A percentile compares a stretch with the other conserved stretches of the same genome.
These are phyloP conservation scores for Fragaria iinumae DNA, from an alignment of 306 rosid species.

Conservation along the genomic window DNA sequence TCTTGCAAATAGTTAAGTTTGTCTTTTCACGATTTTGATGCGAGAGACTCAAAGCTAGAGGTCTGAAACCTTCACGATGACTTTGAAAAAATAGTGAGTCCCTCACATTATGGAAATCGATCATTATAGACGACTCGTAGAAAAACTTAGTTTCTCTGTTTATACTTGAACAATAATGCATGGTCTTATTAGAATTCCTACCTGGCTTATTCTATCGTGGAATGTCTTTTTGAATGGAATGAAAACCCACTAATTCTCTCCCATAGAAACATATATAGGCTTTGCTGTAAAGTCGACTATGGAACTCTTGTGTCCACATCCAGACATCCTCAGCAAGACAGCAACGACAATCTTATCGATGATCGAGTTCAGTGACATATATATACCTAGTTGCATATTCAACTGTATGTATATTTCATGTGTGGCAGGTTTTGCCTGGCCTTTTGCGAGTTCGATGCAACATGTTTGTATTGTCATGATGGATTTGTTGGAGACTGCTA, in stretches of 20 bases:
- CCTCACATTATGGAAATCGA: not conserved
- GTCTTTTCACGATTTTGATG: too few species aligned
- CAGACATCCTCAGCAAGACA: not conserved
- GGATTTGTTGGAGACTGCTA: not conserved
- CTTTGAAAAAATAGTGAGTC: not conserved
- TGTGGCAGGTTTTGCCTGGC: conserved; percentile 8
- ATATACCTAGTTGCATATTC: not conserved
- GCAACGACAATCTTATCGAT: not conserved
- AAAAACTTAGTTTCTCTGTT: not conserved
- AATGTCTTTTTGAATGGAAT: not conserved
- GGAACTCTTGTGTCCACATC: not conserved
- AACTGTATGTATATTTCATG: not conserved
- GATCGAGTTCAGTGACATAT: not conserved
- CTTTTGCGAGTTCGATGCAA: not conserved
- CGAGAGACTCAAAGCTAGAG: not conserved
- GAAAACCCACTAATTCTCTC: conserved; percentile 7
- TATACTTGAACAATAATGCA: not conserved
- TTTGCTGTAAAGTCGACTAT: conserved; percentile 3
- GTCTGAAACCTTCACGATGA: not conserved
- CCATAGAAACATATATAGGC: not conserved
- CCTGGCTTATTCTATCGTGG: not conserved
- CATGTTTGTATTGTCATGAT: not conserved
- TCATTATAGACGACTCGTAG: not conserved
- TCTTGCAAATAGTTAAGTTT: not conserved
- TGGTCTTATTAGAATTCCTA: not conserved